A percentile compares a stretch with the other conserved stretches of the same genome.
phyloP scores from a whole-genome alignment of 140 eudicot genomes.

The Stevia rebaudiana region DNA sequence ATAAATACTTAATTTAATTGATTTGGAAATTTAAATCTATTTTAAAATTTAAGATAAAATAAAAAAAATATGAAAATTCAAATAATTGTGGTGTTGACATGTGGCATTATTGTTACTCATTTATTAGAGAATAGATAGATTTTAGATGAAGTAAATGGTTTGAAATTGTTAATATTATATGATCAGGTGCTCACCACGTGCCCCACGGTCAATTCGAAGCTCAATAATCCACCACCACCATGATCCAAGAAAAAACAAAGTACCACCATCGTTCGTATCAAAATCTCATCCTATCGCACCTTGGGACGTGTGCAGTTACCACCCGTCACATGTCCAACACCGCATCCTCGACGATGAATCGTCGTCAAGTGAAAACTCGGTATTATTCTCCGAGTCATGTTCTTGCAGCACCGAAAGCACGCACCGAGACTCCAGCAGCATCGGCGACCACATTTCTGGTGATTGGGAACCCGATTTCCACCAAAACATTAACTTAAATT shows the following conservation, averaged over 20 bases:
- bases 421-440: conserved; percentile 46
- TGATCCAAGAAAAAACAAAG: conserved; percentile 36
- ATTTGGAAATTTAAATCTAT: too few species aligned
- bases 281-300: conserved; percentile 25
- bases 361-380: conserved; percentile 60
- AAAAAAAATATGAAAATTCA: too few species aligned
- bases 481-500: conserved; percentile 31
- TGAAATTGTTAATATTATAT: too few species aligned
- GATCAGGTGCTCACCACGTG: conserved; percentile 76
- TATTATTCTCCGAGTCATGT: conserved; percentile 58
- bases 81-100: too few species aligned
- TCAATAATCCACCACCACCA: conserved; percentile 27
- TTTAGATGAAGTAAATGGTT: too few species aligned
- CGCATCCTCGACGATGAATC: conserved; percentile 43
- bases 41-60: too few species aligned
- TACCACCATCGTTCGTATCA: conserved; percentile 11
- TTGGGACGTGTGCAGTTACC: conserved; percentile 29
- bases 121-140: too few species aligned
- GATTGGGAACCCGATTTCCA: conserved; percentile 32
- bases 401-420: conserved; percentile 78
- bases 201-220: conserved; percentile 60
- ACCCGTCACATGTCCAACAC: conserved; percentile 11
- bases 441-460: conserved; percentile 48
- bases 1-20: too few species aligned
- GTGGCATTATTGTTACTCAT: too few species aligned